phyloP scores from a whole-genome alignment of 768 basidiomycete species.

The Termitomyces titanicus region DNA sequence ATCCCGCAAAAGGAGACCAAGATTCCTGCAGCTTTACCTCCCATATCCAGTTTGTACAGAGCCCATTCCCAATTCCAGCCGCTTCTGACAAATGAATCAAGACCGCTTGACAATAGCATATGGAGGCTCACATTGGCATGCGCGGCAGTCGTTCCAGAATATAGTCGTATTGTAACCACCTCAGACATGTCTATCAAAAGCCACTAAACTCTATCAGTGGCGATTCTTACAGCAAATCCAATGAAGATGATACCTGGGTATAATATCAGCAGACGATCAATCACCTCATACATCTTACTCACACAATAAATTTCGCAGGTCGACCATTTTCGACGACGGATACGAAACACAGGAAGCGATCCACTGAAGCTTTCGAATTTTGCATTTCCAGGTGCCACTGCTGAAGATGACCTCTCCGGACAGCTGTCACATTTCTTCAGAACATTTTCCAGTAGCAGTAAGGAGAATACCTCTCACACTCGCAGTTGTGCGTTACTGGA shows the following conservation, averaged over 20 bases:
- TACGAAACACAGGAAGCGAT: not conserved
- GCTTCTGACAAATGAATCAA: not conserved
- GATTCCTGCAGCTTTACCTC: not conserved
- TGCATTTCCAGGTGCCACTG: slow-evolving; percentile 1
- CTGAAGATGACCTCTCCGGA: slow-evolving; percentile 2
- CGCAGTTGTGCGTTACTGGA: not conserved
- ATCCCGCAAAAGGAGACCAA: not conserved
- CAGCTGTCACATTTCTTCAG: slow-evolving; percentile 2
- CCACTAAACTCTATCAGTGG: not conserved
- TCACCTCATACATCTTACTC: no score
- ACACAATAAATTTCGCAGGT: not conserved
- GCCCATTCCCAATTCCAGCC: not conserved
- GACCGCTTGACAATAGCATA: not conserved
- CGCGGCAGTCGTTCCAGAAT: not conserved
- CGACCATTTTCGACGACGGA: not conserved
- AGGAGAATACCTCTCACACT: not conserved
- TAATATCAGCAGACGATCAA: no score
- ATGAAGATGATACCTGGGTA: slow-evolving; percentile 3
- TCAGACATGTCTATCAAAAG: not conserved
- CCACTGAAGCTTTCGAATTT: not conserved
- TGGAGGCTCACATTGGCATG: not conserved
- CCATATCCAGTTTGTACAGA: not conserved
- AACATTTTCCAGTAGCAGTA: not conserved
- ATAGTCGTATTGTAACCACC: not conserved
- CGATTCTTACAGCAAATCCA: slow-evolving; percentile 9